Base-by-base conservation (phyloP, 495 filamentous ascomycete species). In the Hypoxylon intermedium region DNA sequence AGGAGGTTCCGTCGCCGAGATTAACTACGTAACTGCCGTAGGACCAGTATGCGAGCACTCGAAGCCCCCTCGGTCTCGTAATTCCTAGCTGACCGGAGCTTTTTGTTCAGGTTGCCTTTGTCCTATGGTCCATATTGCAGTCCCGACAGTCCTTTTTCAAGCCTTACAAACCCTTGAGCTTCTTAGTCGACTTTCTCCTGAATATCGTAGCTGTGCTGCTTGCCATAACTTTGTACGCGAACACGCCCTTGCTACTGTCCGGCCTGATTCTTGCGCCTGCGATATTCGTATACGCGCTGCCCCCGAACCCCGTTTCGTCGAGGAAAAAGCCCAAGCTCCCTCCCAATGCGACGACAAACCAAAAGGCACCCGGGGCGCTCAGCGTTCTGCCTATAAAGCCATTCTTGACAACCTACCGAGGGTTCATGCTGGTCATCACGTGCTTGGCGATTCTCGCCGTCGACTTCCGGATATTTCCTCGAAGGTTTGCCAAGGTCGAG, bases 401-500 rank as follows among this genome's bases (percentile, higher is more conserved):
- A 0, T 98, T 96, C 74, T 74, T 99, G 55, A 97, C 94, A 0
- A 89, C 84, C 16, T 98, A 98, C 65, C 86, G 94, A 30, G 91
- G 89, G 1, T 82, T 83, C 23, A 96, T 99, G 92, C 84, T 99
- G 79, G 81, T 96, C n/a, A 79, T 91, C 26, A 99, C 95, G 16
- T 96, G 92, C 67, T 72, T 92, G 20, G 90, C 91, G 43, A 98
- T 99, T 60, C 83, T 99, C n/a, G 94, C 95, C 7, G 94, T 99
- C 16, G 94, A 99, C 74, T 99, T 99, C 68, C 84, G 79, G 15
- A 76, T 95, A 45, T 99, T 99, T 60, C 94, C 94, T 1, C 85
- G 94, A 1, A 88, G 94, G 4, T 97, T 97, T 68, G 94, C 92
- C 15, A 99, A 99, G 77, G 94, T 92, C 0, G 94, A 99, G 75